Percentiles rank a stretch among this genome's conserved stretches.
phyloP scores from a whole-genome alignment of 169 alveolate genomes.

The Plasmodium berghei region DNA sequence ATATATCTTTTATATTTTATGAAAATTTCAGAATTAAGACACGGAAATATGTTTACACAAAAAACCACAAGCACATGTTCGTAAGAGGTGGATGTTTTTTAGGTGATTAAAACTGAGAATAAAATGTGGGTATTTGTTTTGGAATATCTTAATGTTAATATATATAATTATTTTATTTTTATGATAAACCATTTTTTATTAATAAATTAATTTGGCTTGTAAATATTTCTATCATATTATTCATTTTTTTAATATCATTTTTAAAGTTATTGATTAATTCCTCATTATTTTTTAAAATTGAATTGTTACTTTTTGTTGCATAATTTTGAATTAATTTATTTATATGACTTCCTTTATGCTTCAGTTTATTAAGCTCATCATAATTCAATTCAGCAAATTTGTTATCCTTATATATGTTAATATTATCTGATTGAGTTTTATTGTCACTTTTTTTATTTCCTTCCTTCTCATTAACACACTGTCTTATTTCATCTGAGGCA shows the following conservation, averaged over 20 bases:
- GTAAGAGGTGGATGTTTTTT: too few relatives aligned
- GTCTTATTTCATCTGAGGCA: slow-evolving; percentile 4
- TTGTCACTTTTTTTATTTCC: not conserved
- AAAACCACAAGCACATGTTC: too few relatives aligned
- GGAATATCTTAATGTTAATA: too few relatives aligned
- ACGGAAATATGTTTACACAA: too few relatives aligned
- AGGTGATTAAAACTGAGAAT: too few relatives aligned
- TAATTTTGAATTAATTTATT: slow-evolving; percentile 27
- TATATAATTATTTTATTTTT: not conserved
- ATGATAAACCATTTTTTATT: slow-evolving; percentile 20
- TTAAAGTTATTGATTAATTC: slow-evolving; percentile 12
- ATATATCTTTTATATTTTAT: too few relatives aligned
- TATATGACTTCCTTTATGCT: slow-evolving; percentile 13
- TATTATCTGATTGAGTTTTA: too few relatives aligned
- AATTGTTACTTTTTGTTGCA: slow-evolving; percentile 19
- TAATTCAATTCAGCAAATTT: not conserved
- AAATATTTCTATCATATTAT: slow-evolving; percentile 23
- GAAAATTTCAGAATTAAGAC: too few relatives aligned
- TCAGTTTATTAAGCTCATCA: slow-evolving; percentile 17
- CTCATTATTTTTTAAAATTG: not conserved
- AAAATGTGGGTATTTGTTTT: too few relatives aligned
- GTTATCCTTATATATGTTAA: not conserved
- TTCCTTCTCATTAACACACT: slow-evolving; percentile 5
- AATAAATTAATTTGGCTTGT: slow-evolving; percentile 52
- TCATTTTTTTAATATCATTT: slow-evolving; percentile 15